Percentiles rank a stretch among this genome's conserved stretches.
Evolutionary conservation across 2,329 filamentous ascomycete genomes (phyloP).

Genomic region (Malbranchea cinnamomea): DNA sequence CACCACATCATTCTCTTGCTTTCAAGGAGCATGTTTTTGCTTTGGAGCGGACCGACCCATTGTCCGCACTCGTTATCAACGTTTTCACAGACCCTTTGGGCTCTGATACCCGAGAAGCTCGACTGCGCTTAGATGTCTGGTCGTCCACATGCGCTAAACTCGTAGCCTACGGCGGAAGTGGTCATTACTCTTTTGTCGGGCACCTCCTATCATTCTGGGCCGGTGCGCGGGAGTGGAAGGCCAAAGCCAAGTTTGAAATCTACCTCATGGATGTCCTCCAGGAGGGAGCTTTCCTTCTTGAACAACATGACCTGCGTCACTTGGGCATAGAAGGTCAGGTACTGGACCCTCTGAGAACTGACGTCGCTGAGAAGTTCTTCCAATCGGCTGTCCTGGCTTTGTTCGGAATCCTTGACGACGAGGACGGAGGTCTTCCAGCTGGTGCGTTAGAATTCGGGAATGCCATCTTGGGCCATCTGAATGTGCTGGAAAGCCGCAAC

Average conservation of each 20-base stretch:
- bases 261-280: conserved; percentile 92
- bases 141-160: conserved; percentile 72
- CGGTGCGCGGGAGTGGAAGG: conserved; percentile 75
- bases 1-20: conserved; percentile 35
- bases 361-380: conserved; percentile 78
- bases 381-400: conserved; percentile 63
- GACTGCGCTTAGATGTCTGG: conserved; percentile 70
- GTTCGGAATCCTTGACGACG: conserved; percentile 75
- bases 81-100: conserved; percentile 78
- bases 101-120: conserved; percentile 67
- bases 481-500: conserved; percentile 53
- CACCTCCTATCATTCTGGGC: conserved; percentile 81
- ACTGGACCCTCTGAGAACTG: conserved; percentile 54
- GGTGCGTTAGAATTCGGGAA: conserved; percentile 72
- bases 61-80: conserved; percentile 74
- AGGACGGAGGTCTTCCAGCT: conserved; percentile 74
- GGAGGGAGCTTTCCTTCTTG: conserved; percentile 79
- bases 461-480: conserved; percentile 63
- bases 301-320: conserved; percentile 63
- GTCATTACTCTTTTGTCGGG: conserved; percentile 65
- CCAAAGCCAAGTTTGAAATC: conserved; percentile 76
- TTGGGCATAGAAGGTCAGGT: conserved; percentile 58
- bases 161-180: conserved; percentile 60
- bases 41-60: conserved; percentile 75
- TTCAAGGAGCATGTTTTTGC: conserved; percentile 73